Conservation (phyloP, 441 rosid genomes). For the Bruguiera hainesii region DNA sequence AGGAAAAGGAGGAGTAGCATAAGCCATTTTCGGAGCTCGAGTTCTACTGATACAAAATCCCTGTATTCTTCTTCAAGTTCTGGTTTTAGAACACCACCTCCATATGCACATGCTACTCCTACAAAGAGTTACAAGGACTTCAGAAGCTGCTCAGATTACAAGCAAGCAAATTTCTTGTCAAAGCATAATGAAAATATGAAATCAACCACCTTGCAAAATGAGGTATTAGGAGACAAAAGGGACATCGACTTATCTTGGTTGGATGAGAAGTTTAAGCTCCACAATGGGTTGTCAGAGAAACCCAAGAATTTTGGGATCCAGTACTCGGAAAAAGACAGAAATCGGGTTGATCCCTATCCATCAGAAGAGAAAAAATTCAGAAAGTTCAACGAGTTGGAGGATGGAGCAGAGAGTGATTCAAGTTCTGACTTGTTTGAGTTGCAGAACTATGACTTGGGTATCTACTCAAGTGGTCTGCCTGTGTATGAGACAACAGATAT, state of each 20-base stretch:
- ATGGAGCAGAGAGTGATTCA: slow-evolving; percentile 82
- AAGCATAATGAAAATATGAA: slow-evolving; percentile 28
- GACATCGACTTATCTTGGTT: slow-evolving; percentile 40
- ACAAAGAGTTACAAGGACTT: slow-evolving; percentile 56
- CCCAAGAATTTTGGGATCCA: slow-evolving; percentile 23
- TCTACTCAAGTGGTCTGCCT: slow-evolving; percentile 69
- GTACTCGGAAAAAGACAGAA: slow-evolving; percentile 32
- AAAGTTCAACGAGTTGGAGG: slow-evolving; percentile 42
- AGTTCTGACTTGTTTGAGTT: slow-evolving; percentile 97
- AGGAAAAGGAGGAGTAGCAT: slow-evolving; percentile 84
- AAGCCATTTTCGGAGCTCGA: slow-evolving; percentile 73
- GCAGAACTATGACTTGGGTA: slow-evolving; percentile 65
- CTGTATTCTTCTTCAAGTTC: slow-evolving; percentile 60
- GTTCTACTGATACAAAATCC: slow-evolving; percentile 45
- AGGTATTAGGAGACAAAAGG: slow-evolving; percentile 25
- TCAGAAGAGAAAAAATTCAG: slow-evolving; percentile 27
- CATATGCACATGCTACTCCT: slow-evolving; percentile 47
- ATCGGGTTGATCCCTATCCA: slow-evolving; percentile 26
- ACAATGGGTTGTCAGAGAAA: slow-evolving; percentile 27
- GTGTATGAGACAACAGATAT: slow-evolving; percentile 87
- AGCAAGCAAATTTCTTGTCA: slow-evolving; percentile 30
- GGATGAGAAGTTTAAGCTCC: slow-evolving; percentile 43
- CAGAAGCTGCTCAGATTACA: slow-evolving; percentile 49
- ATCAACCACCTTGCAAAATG: slow-evolving; percentile 25
- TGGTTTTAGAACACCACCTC: slow-evolving; percentile 80